phyloP scores from a whole-genome alignment of 2,329 filamentous ascomycete species.

The Proliferodiscus dingleyae region DNA sequence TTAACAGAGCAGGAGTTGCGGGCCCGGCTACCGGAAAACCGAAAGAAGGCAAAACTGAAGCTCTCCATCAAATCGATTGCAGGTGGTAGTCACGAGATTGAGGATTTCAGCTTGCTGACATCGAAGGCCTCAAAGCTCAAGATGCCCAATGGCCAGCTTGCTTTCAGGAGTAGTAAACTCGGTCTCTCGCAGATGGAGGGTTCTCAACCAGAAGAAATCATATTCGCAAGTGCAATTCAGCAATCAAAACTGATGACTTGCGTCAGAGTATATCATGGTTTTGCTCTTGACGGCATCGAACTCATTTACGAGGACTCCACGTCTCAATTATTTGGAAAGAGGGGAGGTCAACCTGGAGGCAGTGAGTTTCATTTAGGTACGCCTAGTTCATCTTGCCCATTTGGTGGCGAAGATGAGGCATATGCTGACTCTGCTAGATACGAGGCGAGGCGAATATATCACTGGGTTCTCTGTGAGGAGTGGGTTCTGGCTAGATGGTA shows the following conservation, averaged over 20 bases:
- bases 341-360: conserved; percentile 63
- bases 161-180: conserved; percentile 70
- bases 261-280: conserved; percentile 72
- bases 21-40: conserved; percentile 63
- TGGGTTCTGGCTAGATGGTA: conserved; percentile 78
- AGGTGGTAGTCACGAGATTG: conserved; percentile 67
- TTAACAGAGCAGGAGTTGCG: conserved; percentile 73
- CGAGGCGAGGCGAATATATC: conserved; percentile 77
- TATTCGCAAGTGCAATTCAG: conserved; percentile 65
- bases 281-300: conserved; percentile 77
- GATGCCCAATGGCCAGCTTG: conserved; percentile 67
- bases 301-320: conserved; percentile 88
- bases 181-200: conserved; percentile 69
- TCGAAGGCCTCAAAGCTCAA: conserved; percentile 71
- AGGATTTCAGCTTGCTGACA: conserved; percentile 66
- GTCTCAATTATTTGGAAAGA: conserved; percentile 80
- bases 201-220: conserved; percentile 63
- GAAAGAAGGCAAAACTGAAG: conserved; percentile 65
- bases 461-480: conserved; percentile 80
- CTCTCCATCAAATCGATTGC: conserved; percentile 72
- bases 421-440: conserved; percentile 50
- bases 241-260: conserved; percentile 70
- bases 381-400: no score
- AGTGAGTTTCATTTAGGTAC: conserved; percentile 74
- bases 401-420: no score